phyloP scores from a whole-genome alignment of 768 basidiomycete genomes.

The Tylopilus felleus region DNA sequence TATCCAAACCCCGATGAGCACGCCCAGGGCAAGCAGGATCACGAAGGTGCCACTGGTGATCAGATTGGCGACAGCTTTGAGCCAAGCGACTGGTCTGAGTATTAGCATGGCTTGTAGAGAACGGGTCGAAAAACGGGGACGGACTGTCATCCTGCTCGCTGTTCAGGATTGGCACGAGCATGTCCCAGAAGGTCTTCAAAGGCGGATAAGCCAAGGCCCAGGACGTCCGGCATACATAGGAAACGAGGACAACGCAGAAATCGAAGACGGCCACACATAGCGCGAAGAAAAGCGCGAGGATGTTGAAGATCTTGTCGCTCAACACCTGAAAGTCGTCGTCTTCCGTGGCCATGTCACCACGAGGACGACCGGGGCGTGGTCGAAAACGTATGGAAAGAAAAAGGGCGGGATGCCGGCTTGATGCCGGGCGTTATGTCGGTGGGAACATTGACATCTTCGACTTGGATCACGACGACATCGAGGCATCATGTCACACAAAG shows the following conservation, averaged over 20 bases:
- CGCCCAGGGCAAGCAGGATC: not conserved
- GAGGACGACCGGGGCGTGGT: not conserved
- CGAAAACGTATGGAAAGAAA: too few species aligned
- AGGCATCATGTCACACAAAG: slow-evolving; percentile 31
- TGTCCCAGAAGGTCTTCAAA: slow-evolving; percentile 21
- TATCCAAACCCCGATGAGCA: not conserved
- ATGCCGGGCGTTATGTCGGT: too few species aligned
- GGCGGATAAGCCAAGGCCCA: slow-evolving; percentile 17
- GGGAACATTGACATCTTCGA: not conserved
- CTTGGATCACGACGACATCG: not conserved
- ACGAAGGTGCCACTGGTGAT: slow-evolving; percentile 1
- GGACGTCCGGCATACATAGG: not conserved
- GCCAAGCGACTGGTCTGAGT: too few species aligned
- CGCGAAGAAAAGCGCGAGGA: not conserved
- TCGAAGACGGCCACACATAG: slow-evolving; percentile 8
- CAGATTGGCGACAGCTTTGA: slow-evolving; percentile 10
- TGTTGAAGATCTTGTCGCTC: slow-evolving; percentile 6
- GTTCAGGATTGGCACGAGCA: slow-evolving; percentile 7
- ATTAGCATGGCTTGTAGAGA: too few species aligned
- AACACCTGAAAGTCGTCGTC: slow-evolving; percentile 17
- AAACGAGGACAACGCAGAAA: slow-evolving; percentile 6
- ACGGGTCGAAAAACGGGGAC: not conserved
- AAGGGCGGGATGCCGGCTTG: too few species aligned
- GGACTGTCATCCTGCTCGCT: slow-evolving; percentile 13
- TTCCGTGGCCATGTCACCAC: not conserved